These are phyloP conservation scores for Suhomyces atakaporum DNA, from an alignment of 1,139 yeast genomes.

Conservation along the genomic window DNA sequence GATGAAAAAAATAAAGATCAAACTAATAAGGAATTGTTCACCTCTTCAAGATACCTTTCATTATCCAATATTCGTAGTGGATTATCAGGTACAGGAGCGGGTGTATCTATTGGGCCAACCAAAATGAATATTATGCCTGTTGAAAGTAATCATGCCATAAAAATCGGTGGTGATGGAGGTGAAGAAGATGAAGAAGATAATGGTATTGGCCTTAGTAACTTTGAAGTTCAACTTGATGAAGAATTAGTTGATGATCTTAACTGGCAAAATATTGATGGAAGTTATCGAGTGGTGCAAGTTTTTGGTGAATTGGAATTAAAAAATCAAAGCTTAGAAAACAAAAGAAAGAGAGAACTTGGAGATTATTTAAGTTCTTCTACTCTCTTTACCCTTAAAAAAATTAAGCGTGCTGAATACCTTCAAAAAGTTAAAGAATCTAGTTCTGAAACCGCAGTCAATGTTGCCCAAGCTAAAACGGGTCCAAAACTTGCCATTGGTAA, in stretches of 20 bases:
- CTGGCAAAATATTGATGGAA: constrained; percentile 87
- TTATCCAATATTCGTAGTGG: constrained; percentile 38
- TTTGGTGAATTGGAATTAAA: constrained; percentile 65
- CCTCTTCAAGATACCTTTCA: constrained; percentile 36
- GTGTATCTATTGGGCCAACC: constrained; percentile 18
- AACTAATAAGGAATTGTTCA: constrained; percentile 24
- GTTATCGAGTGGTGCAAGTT: constrained; percentile 81
- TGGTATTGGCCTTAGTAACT: constrained; percentile 54
- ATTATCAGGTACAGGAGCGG: constrained; percentile 24
- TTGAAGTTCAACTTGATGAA: constrained; percentile 73
- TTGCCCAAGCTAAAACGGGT: constrained; percentile 18
- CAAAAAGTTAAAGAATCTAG: constrained; percentile 14
- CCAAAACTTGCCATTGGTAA: constrained; percentile 81
- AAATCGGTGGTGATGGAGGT: constrained; percentile 53
- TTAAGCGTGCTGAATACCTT: constrained; percentile 21
- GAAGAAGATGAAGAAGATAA: constrained; percentile 15
- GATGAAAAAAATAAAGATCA: constrained; percentile 27
- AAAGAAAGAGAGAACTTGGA: constrained; percentile 22
- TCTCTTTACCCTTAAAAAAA: constrained; percentile 39
- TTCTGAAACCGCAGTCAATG: constrained; percentile 7
- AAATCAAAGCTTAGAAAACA: constrained; percentile 22
- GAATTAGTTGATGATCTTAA: constrained; percentile 59
- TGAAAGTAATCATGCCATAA: constrained; percentile 42
- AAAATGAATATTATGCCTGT: constrained; percentile 38
- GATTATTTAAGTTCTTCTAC: constrained; percentile 40